These are phyloP conservation scores for Cladosporium velox DNA, from an alignment of 2,329 filamentous ascomycete genomes.

Conservation along the genomic window DNA sequence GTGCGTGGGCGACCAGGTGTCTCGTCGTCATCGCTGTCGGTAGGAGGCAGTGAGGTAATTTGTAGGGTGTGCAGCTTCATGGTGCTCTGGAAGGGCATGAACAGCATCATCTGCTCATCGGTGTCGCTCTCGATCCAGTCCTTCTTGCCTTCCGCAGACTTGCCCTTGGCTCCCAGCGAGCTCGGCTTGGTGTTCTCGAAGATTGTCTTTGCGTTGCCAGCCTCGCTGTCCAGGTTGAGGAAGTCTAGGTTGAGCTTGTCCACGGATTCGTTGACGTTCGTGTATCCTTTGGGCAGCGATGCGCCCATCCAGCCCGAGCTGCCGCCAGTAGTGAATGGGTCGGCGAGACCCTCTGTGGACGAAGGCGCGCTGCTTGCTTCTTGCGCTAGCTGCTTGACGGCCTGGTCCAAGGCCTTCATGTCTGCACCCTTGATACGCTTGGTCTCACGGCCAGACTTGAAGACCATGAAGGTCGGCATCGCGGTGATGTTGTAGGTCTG, in stretches of 20 bases:
- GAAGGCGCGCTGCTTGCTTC: conserved; percentile 56
- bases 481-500: conserved; percentile 71
- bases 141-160: conserved; percentile 50
- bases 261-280: conserved; percentile 78
- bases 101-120: conserved; percentile 94
- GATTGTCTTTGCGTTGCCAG: conserved; percentile 70
- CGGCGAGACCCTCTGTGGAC: not conserved
- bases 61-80: conserved; percentile 86
- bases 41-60: conserved; percentile 76
- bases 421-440: conserved; percentile 64
- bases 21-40: conserved; percentile 68
- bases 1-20: conserved; percentile 77
- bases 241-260: conserved; percentile 81
- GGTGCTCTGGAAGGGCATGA: conserved; percentile 81
- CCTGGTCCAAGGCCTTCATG: conserved; percentile 66
- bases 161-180: conserved; percentile 58
- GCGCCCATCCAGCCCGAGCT: conserved; percentile 68
- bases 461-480: conserved; percentile 89
- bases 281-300: conserved; percentile 75
- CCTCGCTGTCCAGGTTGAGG: conserved; percentile 79
- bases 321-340: conserved; percentile 38
- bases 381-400: conserved; percentile 69
- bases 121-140: conserved; percentile 97
- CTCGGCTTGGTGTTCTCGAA: conserved; percentile 70
- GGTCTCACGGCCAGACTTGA: conserved; percentile 43